Evolutionary conservation across 768 basidiomycete genomes (phyloP).

Genomic region (Saitozyma sp.): DNA sequence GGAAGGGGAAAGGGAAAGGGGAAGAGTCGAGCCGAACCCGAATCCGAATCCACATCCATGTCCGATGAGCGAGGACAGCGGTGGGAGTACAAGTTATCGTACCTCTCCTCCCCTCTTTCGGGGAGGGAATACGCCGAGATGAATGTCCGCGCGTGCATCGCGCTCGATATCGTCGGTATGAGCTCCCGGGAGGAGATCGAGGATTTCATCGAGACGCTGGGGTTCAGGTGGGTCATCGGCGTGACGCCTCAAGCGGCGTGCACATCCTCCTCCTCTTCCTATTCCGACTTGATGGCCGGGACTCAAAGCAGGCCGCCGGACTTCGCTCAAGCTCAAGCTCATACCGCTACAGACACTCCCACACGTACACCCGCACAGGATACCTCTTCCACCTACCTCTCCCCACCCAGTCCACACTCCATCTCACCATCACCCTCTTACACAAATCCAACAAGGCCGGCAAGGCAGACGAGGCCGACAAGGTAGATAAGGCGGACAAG

Average conservation of each 20-base stretch:
- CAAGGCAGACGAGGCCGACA: too few relatives aligned
- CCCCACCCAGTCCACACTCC: slow-evolving; percentile 4
- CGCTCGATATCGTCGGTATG: slow-evolving; percentile 21
- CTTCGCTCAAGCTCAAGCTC: too few relatives aligned
- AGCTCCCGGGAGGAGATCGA: slow-evolving; percentile 19
- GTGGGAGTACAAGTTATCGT: slow-evolving; percentile 23
- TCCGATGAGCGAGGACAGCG: slow-evolving; percentile 1
- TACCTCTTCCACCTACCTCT: slow-evolving; percentile 10
- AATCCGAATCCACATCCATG: too few relatives aligned
- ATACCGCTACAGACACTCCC: slow-evolving; percentile 23
- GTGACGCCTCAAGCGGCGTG: background rate
- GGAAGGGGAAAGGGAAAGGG: slow-evolving; percentile 23
- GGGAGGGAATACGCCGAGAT: slow-evolving; percentile 33
- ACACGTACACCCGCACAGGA: slow-evolving; percentile 24
- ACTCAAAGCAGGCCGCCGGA: too few relatives aligned
- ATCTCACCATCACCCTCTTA: slow-evolving; percentile 13
- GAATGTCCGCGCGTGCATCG: slow-evolving; percentile 27
- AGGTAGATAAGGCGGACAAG: too few relatives aligned
- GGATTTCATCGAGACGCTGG: slow-evolving; percentile 28
- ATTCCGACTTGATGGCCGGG: background rate
- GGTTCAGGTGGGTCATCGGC: slow-evolving; percentile 33
- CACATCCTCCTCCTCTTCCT: background rate
- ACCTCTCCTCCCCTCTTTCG: slow-evolving; percentile 24
- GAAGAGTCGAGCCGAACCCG: slow-evolving; percentile 1
- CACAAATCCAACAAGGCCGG: background rate